Conservation (phyloP, 805 yeast genomes). For the Hemisphaericaspora nanyangensis region DNA sequence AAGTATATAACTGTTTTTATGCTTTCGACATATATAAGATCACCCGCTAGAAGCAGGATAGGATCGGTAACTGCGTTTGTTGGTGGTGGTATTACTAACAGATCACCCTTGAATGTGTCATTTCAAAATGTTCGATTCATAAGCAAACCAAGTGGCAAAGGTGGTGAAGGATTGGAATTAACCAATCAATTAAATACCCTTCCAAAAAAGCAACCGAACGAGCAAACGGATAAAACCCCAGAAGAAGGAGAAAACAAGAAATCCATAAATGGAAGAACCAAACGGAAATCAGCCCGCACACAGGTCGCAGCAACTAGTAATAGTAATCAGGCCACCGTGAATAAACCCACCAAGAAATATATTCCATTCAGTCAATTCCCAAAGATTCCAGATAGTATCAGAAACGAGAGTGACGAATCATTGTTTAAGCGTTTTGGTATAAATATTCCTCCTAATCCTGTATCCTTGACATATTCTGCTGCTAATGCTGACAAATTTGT, state of each 20-base stretch:
- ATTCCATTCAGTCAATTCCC: neutral
- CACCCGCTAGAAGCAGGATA: no score
- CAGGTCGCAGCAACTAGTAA: neutral
- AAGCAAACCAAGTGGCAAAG: neutral
- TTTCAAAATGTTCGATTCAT: neutral
- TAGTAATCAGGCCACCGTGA: no score
- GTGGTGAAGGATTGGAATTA: neutral
- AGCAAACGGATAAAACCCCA: neutral
- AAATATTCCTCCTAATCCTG: neutral
- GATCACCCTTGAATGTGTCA: no score
- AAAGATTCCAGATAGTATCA: neutral
- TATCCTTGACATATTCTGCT: no score
- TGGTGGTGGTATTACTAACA: no score
- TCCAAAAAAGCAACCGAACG: neutral
- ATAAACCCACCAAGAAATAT: neutral
- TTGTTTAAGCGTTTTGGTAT: neutral
- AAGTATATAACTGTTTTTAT: no score
- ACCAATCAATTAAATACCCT: neutral
- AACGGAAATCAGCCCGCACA: neutral
- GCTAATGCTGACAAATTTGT: slow-evolving; percentile 6
- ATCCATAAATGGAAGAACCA: neutral
- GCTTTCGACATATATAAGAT: no score
- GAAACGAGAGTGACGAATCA: neutral
- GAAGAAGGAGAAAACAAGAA: neutral
- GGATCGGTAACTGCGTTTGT: no score